phyloP scores from a whole-genome alignment of 371 early-diverging fungal species.

The Actinomortierella wolfii region DNA sequence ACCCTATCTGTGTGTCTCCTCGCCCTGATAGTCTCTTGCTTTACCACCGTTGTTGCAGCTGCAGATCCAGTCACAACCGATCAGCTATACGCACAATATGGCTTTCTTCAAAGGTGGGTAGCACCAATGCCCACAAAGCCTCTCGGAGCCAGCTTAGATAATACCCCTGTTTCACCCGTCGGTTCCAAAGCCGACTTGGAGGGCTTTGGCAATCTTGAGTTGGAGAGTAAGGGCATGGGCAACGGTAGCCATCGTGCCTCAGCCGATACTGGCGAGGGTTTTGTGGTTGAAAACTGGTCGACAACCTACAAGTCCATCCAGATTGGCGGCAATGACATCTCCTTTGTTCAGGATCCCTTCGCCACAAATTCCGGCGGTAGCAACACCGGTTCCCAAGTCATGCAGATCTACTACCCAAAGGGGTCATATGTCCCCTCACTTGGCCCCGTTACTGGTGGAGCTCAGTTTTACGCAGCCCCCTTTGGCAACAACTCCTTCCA shows the following conservation, averaged over 20 bases:
- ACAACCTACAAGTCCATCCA: conserved; percentile 30
- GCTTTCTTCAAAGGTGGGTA: conserved; percentile 30
- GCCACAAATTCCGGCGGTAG: neutral
- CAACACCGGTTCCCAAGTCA: conserved; percentile 21
- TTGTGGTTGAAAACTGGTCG: conserved; percentile 30
- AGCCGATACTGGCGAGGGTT: conserved; percentile 9
- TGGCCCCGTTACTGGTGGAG: conserved; percentile 47
- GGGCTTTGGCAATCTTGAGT: no score
- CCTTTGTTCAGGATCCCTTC: conserved; percentile 55
- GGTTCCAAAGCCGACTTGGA: neutral
- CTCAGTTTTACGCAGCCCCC: conserved; percentile 54
- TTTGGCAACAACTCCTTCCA: conserved; percentile 48
- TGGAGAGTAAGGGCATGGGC: neutral
- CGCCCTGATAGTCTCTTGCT: neutral
- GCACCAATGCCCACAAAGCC: conserved; percentile 33
- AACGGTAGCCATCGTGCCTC: neutral
- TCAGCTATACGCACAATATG: conserved; percentile 24
- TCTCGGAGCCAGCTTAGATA: neutral
- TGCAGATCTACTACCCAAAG: conserved; percentile 49
- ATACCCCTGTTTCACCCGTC: no score
- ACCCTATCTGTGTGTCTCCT: neutral
- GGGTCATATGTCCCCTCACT: conserved; percentile 52
- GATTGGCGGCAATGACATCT: conserved; percentile 39
- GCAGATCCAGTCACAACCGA: conserved; percentile 28
- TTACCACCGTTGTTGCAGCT: neutral